Conservation (phyloP, 2,329 filamentous ascomycete genomes). For the Monosporascus cannonballus region DNA sequence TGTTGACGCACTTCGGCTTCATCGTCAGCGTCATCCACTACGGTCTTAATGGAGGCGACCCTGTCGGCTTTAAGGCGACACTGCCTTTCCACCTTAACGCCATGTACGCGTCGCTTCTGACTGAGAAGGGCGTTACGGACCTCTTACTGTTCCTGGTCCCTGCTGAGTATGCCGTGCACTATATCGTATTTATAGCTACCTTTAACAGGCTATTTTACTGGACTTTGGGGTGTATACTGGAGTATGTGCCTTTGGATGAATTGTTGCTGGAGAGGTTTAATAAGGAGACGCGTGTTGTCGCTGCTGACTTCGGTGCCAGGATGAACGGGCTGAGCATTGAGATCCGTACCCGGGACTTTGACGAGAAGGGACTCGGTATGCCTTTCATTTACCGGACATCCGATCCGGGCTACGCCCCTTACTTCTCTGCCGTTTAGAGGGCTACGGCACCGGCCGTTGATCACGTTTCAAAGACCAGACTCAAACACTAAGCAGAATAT, state of each 20-base stretch:
- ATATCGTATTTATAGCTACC: constrained; percentile 1
- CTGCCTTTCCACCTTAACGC: no score
- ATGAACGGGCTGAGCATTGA: background rate
- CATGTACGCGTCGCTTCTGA: no score
- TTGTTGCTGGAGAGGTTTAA: background rate
- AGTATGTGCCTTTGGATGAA: background rate
- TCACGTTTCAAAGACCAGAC: no score
- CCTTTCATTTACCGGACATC: constrained; percentile 1
- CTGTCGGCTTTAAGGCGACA: no score
- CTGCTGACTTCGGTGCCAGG: background rate
- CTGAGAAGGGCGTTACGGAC: no score
- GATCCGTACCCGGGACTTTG: background rate
- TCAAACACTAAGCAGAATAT: no score
- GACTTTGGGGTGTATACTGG: background rate
- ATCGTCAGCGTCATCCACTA: no score
- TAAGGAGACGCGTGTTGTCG: background rate
- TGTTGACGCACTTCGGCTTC: no score
- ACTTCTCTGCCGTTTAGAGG: constrained; percentile 1
- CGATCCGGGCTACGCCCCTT: constrained; percentile 2
- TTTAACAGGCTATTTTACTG: background rate
- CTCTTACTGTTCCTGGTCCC: background rate
- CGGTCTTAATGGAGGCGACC: no score
- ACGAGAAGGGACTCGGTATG: background rate
- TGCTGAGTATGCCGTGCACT: no score
- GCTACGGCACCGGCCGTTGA: no score